These are phyloP conservation scores for Penicillium mononematosum DNA, from an alignment of 495 filamentous ascomycete genomes.

Conservation along the genomic window DNA sequence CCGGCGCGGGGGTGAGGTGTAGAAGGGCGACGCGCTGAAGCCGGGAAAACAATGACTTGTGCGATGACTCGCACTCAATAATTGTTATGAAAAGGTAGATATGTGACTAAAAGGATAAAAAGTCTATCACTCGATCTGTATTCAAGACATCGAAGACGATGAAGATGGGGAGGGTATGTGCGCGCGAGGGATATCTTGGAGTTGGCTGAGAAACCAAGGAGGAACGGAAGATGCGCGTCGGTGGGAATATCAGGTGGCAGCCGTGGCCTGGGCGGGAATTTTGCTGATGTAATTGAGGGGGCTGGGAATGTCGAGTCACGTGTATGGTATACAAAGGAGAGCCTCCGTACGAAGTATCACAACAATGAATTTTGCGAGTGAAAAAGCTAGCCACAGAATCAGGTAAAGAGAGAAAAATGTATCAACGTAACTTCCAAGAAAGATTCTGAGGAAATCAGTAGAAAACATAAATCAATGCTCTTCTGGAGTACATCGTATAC, in stretches of 20 bases:
- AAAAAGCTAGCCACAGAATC: not conserved
- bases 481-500: not conserved
- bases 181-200: conserved; percentile 23
- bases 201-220: conserved; percentile 30
- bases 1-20: conserved; percentile 42
- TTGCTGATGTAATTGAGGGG: conserved; percentile 28
- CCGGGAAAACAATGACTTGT: conserved; percentile 40
- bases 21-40: conserved; percentile 41
- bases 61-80: conserved; percentile 17
- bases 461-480: not conserved
- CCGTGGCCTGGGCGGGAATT: conserved; percentile 16
- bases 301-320: conserved; percentile 24
- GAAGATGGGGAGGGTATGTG: conserved; percentile 3
- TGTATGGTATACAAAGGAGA: not conserved
- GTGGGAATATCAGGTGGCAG: conserved; percentile 28
- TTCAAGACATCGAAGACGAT: conserved; percentile 17
- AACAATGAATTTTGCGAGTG: not conserved
- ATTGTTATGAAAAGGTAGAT: not conserved
- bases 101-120: conserved; percentile 9
- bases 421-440: not conserved
- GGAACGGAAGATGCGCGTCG: conserved; percentile 28
- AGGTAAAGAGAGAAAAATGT: not conserved
- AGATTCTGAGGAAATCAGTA: not conserved
- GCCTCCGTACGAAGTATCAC: not conserved
- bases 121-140: conserved; percentile 12